Base-by-base conservation (phyloP, 2,329 filamentous ascomycete species). In the Colletotrichum kahawae region DNA sequence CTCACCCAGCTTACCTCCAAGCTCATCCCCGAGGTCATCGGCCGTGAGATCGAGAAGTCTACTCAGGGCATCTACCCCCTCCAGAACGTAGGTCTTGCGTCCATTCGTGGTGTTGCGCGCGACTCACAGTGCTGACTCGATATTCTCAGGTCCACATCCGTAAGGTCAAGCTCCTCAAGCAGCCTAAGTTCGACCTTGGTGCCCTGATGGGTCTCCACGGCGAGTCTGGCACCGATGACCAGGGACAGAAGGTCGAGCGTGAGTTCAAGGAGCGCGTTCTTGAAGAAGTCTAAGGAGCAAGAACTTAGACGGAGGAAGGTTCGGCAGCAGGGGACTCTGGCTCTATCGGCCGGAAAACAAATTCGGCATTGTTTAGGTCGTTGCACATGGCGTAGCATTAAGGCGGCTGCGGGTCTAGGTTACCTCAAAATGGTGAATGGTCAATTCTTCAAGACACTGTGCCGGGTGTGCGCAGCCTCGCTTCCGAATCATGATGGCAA, bases 41-140 rank as follows among this genome's bases (percentile, higher is more conserved):
- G 97, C 83, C 96, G 97, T 85, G 97, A 98, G 92, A 99, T 99
- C 82, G 97, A 99, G 93, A 99, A 99, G 93, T 93, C 96, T 79
- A 98, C 96, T 81, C 96, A 98, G 91, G 96, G 97, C 89, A 99
- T 99, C 90, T 99, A 99, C 91, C 97, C 97, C 82, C 94, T 99
- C 85, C 97, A 98, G 92, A 98, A 98, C 89, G 97, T 98, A 90
- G 79, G 92, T 90, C 74, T 21, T 13, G 14, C 5, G 13, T 33
- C 31, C 18, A 59, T n/a, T 4, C n/a, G 56, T 33, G 24, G 27
- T 24, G 27, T 31, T 29, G 16, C 27, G 54, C 33, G 18, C 12
- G 27, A 18, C 16, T n/a, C 7, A 7, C 31, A 24, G 10, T 10
- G 7, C 27, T 59, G 36, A 66, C 36, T 10, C 27, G 13, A 18